Base-by-base conservation (phyloP, 345 rosid genomes). In the Nasturtium officinale region DNA sequence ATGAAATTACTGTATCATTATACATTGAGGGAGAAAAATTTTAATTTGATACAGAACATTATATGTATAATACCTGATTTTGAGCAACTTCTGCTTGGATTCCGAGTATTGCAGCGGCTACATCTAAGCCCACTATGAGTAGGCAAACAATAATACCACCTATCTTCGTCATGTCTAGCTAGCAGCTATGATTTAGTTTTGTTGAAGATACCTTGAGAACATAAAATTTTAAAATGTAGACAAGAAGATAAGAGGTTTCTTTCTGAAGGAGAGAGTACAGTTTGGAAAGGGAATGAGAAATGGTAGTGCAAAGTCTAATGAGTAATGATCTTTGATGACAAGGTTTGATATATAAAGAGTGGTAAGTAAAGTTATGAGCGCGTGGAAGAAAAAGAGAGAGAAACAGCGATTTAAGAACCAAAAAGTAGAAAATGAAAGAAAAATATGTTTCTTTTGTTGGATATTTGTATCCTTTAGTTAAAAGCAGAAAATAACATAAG, bases 71-170 rank as follows among this genome's bases (percentile, higher is more conserved):
- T 29, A 76, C 97, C 95, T 88, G 86, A 69, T 94, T 94, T 73
- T 94, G 95, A 62, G 89, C 82, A 17, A 83, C 86, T 80, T 94
- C 97, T 11, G 96, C 98, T 82, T 94, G 91, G 81, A 94, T 86
- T 75, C 81, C 95, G n/a, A 94, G 86, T 57, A 94, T 75, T 25
- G 95, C 98, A 43, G 96, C 98, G 8, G 64, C 90, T 23, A 91
- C 77, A 78, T 94, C 98, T 80, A 94, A 80, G 51, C 78, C 90
- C 15, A 94, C 88, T 23, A 94, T 82, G 82, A 94, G 25, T 40
- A 94, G 80, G 78, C 97, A 94, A 80, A 86, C 82, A 26, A 94
- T 68, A 73, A 86, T 68, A 25, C 95, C 95, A 55, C 80, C 86
- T 1, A 84, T 52, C 71, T 79, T 91, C n/a, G 75, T 69, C 98